Base-by-base conservation (phyloP, 352 stramenopile genomes). In the Pythium folliculosum region DNA sequence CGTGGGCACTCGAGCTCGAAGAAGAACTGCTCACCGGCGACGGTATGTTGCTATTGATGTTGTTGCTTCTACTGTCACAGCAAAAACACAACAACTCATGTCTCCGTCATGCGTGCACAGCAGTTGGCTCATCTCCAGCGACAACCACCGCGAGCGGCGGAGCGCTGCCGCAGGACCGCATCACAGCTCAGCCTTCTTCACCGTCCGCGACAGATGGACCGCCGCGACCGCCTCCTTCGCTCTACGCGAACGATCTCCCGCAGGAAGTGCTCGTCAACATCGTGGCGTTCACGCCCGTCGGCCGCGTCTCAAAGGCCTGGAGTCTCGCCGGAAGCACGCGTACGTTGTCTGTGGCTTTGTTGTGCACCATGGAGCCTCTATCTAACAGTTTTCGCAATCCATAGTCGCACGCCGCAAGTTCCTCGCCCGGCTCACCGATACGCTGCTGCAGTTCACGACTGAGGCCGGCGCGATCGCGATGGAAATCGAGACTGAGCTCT, bases 231-330 rank as follows among this genome's bases (percentile, higher is more conserved):
- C 44, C 35, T 21, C 51, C 51, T n/a, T 52, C 59, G 17, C 57
- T 23, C n/a, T 45, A 82, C 1, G 81, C 79, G 9, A 78, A 72
- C 21, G 72, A 83, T 13, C 73, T 95, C 56, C 87, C 85, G 9
- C 81, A 87, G 12, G 85, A 95, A 51, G 87, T 94, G 35, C 70
- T 95, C 9, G 69, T 89, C 30, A 75, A 87, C 35, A 80, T 94
- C 38, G 76, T 92, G 60, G 81, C 76, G 52, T 93, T 87, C 43
- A 80, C 77, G 0, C 79, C 83, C 65, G 84, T 95, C 3, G 85
- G 87, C 22, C 85, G 87, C 25, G 78, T 95, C 32, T 94, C 82
- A 62, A 92, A 92, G 55, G 72, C 85, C 12, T 95, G 85, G 87
- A 94, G 87, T 69, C 75, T 92, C 56, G 87, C 87, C 14, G 80